Base-by-base conservation (phyloP, 2,329 filamentous ascomycete species). In the Microdochium bolleyi region DNA sequence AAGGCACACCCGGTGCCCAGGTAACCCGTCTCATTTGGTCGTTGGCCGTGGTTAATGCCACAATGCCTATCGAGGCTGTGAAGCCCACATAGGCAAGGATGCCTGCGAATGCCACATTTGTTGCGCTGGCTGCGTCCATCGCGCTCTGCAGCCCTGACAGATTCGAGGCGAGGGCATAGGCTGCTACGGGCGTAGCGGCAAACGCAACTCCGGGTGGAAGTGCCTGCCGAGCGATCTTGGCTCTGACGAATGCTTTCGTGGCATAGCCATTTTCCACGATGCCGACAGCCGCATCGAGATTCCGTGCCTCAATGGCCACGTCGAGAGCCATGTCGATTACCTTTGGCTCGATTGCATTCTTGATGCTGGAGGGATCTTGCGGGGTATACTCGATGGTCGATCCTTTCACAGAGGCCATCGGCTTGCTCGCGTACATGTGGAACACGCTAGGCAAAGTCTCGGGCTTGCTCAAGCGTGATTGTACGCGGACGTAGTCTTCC, bases 21-120 rank as follows among this genome's bases (percentile, higher is more conserved):
- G 89, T 92, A 4, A 97, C 90, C 21, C 94, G 83, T 62, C 87
- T 85, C 89, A 96, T 96, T 70, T 97, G 91, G 67, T 97, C 92
- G 69, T 96, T 96, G 55, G 86, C 79, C 32, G 92, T 96, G 24
- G 89, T 85, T 54, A 95, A 75, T 9, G 92, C 90, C 37, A 97
- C 83, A 44, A 94, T 73, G 2, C 92, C 94, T 51, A 97, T 81
- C 10, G 86, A 89, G 3, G 83, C 85, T 3, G 91, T 91, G 57
- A 90, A 89, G 21, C 83, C 80, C 44, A 95, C 77, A 67, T 97
- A 99, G 7, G 90, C 88, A 56, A 92, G 73, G 50, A 94, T 87
- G 13, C 89, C 92, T 0, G 81, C 82, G 64, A 95, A 90, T 3
- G 88, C 86, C 55, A 95, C 82, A 11, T 82, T 82, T 2, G 89